Evolutionary conservation across 768 basidiomycete species (phyloP).

Genomic region (Termitomyces sp.): DNA sequence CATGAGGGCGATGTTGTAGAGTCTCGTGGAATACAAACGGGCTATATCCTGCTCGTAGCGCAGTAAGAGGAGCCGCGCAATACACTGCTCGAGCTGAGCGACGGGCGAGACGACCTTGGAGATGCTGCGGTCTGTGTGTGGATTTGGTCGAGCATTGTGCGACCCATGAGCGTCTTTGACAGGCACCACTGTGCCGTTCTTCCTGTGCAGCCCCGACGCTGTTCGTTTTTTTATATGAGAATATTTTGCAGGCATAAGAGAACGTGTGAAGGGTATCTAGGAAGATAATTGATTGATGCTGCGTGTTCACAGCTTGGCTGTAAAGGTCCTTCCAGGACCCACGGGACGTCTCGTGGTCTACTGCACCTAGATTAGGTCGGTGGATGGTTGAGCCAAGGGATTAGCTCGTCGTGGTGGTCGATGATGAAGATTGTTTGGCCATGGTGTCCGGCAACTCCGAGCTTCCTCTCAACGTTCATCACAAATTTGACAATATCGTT

Average conservation of each 20-base stretch:
- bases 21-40: slow-evolving; percentile 67
- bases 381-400: background rate
- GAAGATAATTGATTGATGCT: slow-evolving; percentile 1
- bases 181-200: slow-evolving; percentile 24
- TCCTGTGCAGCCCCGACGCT: slow-evolving; percentile 45
- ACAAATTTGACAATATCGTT: background rate
- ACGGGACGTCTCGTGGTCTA: background rate
- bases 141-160: slow-evolving; percentile 31
- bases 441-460: background rate
- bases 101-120: slow-evolving; percentile 58
- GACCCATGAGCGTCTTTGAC: slow-evolving; percentile 25
- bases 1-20: slow-evolving; percentile 61
- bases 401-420: slow-evolving; percentile 18
- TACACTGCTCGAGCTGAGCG: slow-evolving; percentile 64
- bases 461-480: background rate
- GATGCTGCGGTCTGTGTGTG: slow-evolving; percentile 52
- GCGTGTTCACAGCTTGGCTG: background rate
- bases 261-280: background rate
- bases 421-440: slow-evolving; percentile 19
- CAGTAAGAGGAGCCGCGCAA: slow-evolving; percentile 62
- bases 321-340: background rate
- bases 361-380: background rate
- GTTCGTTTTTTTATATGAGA: slow-evolving; percentile 71
- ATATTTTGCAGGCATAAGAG: slow-evolving; percentile 64
- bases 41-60: slow-evolving; percentile 76